Evolutionary conservation across 441 rosid species (phyloP).

Genomic region (Biscutella laevigata): DNA sequence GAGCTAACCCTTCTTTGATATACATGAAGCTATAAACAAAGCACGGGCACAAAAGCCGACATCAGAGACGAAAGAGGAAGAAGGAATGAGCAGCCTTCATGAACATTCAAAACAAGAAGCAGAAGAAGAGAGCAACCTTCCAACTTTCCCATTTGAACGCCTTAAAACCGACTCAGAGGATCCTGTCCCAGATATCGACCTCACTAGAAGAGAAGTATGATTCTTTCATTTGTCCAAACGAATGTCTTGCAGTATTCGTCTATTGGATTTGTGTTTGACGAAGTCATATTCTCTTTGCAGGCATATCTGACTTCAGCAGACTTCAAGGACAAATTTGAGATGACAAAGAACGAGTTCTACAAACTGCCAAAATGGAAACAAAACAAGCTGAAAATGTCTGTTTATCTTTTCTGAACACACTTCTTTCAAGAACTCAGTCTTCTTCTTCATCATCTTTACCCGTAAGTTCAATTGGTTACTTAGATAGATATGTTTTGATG

Average conservation of each 20-base stretch:
- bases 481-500: too few relatives aligned
- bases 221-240: too few relatives aligned
- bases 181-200: conserved; percentile 72
- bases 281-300: conserved; percentile 33
- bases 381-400: conserved; percentile 89
- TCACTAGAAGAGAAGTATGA: conserved; percentile 77
- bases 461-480: too few relatives aligned
- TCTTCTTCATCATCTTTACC: conserved; percentile 23
- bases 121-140: conserved; percentile 74
- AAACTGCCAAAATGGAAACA: conserved; percentile 98
- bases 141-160: conserved; percentile 66
- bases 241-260: too few relatives aligned
- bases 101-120: conserved; percentile 67
- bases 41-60: too few relatives aligned
- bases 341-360: conserved; percentile 71
- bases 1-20: conserved; percentile 10
- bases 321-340: conserved; percentile 88
- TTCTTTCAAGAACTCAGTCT: conserved; percentile 7
- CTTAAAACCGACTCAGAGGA: conserved; percentile 56
- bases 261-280: neutral
- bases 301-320: conserved; percentile 66
- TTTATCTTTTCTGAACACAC: conserved; percentile 59
- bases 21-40: conserved; percentile 46
- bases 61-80: conserved; percentile 46
- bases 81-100: conserved; percentile 52